Percentiles rank a stretch among this genome's conserved stretches.
phyloP scores from a whole-genome alignment of 2,329 filamentous ascomycete species.

The Harringtonia lauricola region DNA sequence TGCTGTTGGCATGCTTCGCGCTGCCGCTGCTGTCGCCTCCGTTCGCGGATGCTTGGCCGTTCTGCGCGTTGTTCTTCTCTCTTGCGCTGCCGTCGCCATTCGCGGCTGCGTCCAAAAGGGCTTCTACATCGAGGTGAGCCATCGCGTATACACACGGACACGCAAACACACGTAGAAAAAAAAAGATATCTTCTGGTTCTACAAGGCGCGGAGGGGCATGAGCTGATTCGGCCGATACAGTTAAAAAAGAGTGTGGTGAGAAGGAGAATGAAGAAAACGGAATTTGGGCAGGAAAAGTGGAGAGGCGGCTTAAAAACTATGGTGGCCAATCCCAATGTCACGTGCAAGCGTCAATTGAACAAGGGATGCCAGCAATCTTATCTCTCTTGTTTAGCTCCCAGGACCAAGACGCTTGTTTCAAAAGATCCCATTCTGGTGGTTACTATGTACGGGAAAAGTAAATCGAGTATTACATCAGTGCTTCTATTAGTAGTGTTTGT shows the following conservation, averaged over 20 bases:
- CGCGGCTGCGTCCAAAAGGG: slow-evolving; percentile 74
- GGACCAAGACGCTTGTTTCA: too few relatives aligned
- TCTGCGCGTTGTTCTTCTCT: slow-evolving; percentile 25
- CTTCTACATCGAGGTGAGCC: slow-evolving; percentile 75
- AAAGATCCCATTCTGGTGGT: too few relatives aligned
- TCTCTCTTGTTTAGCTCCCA: too few relatives aligned
- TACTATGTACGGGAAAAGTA: too few relatives aligned
- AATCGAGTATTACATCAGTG: too few relatives aligned
- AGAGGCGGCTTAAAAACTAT: too few relatives aligned
- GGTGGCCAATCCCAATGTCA: too few relatives aligned
- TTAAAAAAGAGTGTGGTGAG: neutral
- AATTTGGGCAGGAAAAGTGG: neutral
- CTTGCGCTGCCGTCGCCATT: slow-evolving; percentile 40
- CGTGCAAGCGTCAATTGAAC: too few relatives aligned
- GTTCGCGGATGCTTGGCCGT: slow-evolving; percentile 2
- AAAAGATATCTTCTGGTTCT: neutral
- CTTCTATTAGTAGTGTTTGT: too few relatives aligned
- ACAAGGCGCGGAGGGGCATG: neutral
- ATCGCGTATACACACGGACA: slow-evolving; percentile 23
- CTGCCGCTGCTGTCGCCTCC: slow-evolving; percentile 8
- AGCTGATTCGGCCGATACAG: neutral
- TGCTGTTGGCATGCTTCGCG: neutral
- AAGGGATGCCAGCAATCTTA: too few relatives aligned
- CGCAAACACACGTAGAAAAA: neutral
- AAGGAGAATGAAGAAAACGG: neutral